Conservation (phyloP, 2,329 filamentous ascomycete genomes). For the Lecanicillium sp. region DNA sequence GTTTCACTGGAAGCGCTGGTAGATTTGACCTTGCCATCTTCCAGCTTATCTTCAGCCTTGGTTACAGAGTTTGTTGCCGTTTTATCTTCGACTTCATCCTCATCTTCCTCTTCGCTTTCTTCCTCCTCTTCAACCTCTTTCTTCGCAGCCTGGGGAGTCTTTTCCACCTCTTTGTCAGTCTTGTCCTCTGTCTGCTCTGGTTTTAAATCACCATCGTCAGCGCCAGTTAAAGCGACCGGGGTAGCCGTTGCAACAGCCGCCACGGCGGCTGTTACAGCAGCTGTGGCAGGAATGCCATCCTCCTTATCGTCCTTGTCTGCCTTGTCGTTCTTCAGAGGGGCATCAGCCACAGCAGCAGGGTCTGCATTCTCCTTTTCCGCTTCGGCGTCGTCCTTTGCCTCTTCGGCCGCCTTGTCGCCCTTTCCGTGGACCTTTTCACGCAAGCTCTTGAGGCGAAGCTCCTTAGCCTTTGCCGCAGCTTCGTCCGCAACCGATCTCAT, state of each 20-base stretch:
- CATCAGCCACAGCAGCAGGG: background rate
- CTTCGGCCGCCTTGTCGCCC: constrained; percentile 18
- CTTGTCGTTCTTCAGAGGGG: constrained; percentile 1
- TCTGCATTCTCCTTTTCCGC: constrained; percentile 6
- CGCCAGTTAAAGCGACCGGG: no score
- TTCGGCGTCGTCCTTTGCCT: constrained; percentile 5
- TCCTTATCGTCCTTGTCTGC: constrained; percentile 12
- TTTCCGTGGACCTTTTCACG: constrained; percentile 49
- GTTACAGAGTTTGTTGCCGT: constrained; percentile 4
- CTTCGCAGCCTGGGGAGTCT: constrained; percentile 3
- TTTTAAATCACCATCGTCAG: no score
- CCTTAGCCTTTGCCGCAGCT: constrained; percentile 56
- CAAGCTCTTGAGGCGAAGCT: constrained; percentile 45
- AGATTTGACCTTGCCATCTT: constrained; percentile 8
- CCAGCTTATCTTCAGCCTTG: constrained; percentile 4
- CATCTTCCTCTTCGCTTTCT: constrained; percentile 23
- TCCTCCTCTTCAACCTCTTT: constrained; percentile 13
- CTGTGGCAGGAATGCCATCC: no score
- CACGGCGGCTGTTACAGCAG: no score
- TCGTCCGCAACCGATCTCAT: constrained; percentile 55
- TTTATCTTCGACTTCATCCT: constrained; percentile 12
- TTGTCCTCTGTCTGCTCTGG: constrained; percentile 7
- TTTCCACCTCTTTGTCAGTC: constrained; percentile 9
- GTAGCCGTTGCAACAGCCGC: no score
- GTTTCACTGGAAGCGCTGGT: no score